These are phyloP conservation scores for Phallus indusiatus DNA, from an alignment of 768 basidiomycete genomes.

Conservation along the genomic window DNA sequence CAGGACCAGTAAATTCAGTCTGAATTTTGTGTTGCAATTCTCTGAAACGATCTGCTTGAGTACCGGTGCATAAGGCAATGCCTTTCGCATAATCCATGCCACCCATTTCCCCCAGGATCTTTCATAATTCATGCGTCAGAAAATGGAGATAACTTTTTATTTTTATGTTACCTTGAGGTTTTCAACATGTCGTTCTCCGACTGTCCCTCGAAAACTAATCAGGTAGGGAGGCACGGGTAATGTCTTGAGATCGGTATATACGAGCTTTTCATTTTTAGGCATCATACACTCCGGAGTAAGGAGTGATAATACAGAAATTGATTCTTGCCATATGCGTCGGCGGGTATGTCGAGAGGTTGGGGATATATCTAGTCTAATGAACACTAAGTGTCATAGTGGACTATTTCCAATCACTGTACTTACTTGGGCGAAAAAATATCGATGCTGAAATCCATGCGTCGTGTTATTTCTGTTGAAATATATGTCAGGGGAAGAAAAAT, in stretches of 20 bases:
- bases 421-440: conserved; percentile 76
- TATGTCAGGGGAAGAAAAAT: neutral
- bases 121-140: conserved; percentile 1
- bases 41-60: conserved; percentile 37
- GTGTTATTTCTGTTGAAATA: conserved; percentile 35
- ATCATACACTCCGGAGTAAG: conserved; percentile 51
- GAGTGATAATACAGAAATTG: conserved; percentile 55
- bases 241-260: conserved; percentile 48
- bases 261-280: conserved; percentile 45
- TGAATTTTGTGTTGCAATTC: conserved; percentile 45
- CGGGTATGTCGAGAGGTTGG: conserved; percentile 48
- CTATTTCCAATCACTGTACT: conserved; percentile 11
- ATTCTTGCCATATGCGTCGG: conserved; percentile 75
- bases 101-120: conserved; percentile 73
- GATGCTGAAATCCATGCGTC: conserved; percentile 70
- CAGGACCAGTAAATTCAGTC: conserved; percentile 53
- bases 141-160: neutral
- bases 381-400: neutral
- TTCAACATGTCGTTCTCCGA: conserved; percentile 66
- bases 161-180: conserved; percentile 54
- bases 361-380: conserved; percentile 46
- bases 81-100: conserved; percentile 44
- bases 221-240: conserved; percentile 60
- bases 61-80: conserved; percentile 35
- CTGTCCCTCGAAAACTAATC: conserved; percentile 49